These are phyloP conservation scores for Zygotorulaspora florentina DNA, from an alignment of 805 yeast genomes.

Conservation along the genomic window DNA sequence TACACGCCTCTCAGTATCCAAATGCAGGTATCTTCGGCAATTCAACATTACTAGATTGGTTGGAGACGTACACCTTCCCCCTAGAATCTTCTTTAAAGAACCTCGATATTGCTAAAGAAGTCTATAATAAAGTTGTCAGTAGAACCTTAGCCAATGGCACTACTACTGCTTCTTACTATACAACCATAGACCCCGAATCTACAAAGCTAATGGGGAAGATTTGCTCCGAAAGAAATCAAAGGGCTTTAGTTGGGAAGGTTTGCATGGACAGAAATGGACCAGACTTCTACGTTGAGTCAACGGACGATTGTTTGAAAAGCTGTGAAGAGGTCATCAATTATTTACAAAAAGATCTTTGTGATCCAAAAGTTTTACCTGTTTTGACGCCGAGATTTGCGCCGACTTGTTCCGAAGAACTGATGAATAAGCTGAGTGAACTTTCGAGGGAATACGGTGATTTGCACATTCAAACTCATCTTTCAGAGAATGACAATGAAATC, in stretches of 20 bases:
- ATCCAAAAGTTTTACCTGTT: slow-evolving; percentile 61
- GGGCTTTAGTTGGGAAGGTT: slow-evolving; percentile 88
- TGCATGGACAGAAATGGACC: slow-evolving; percentile 90
- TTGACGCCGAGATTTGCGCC: slow-evolving; percentile 95
- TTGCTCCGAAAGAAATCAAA: slow-evolving; percentile 64
- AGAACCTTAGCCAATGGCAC: slow-evolving; percentile 79
- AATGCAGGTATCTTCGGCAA: slow-evolving; percentile 81
- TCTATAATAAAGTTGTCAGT: slow-evolving; percentile 63
- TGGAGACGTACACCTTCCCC: slow-evolving; percentile 83
- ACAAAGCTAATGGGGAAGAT: slow-evolving; percentile 73
- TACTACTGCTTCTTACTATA: slow-evolving; percentile 87
- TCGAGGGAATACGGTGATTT: slow-evolving; percentile 40
- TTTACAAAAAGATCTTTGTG: slow-evolving; percentile 49
- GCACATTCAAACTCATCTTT: slow-evolving; percentile 87
- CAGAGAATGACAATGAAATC: slow-evolving; percentile 75
- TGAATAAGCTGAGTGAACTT: slow-evolving; percentile 60
- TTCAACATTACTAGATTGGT: slow-evolving; percentile 85
- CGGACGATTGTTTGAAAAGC: slow-evolving; percentile 49
- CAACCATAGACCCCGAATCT: slow-evolving; percentile 77
- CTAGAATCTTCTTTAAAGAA: slow-evolving; percentile 67
- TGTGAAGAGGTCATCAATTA: slow-evolving; percentile 57
- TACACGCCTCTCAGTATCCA: slow-evolving; percentile 82
- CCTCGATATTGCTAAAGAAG: slow-evolving; percentile 48
- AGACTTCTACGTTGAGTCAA: slow-evolving; percentile 58
- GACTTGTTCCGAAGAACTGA: slow-evolving; percentile 61